Evolutionary conservation across 306 rosid genomes (phyloP), one percentile per base, ranked within the genome.

Genomic region (Amphicarpaea edgeworthii): DNA sequence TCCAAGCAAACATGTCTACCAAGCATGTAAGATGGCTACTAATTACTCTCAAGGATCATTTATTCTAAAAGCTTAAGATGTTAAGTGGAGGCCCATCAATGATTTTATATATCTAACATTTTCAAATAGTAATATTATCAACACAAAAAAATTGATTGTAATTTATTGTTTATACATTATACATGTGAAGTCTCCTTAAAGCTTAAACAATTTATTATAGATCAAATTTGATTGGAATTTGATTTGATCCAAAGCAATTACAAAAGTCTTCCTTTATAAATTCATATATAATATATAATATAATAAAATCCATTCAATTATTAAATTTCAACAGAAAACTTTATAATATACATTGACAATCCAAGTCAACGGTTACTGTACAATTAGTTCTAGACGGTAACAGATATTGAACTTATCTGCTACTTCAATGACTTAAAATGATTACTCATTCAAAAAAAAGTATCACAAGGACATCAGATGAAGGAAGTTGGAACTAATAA

Each of bases 1-100:
- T 46, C 20, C 41, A 58, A 82, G 65, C 76, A 72, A 62, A 34
- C 51, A 53, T 77, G 72, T 16, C 20, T 49, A 68, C 57, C 38
- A 40, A 60, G 28, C 72, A 78, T 75, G 55, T 61, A 61, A 78
- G 43, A 47, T 60, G 68, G 11, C 16, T 50, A 30, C 37, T 63
- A 69, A 42, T 70, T 68, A 77, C 32, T 51, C 19, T 67, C 58
- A 12, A 46, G 26, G 41, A 81, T 32, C 26, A 59, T 26, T 75
- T 75, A 38, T 68, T 53, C 67, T 17, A 49, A 46, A 68, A 41
- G 34, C 50, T 23, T 68, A 50, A 75, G 47, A 12, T 67, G 65
- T 45, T 46, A 57, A 17, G 38, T 12, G 61, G 47, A 66, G 32
- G 42, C 37, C 38, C 15, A 0, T 17, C 58, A 26, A 38, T 58